Evolutionary conservation across 2,329 filamentous ascomycete genomes (phyloP), one percentile per base, ranked within the genome.

Genomic region (Alternaria postmessia): DNA sequence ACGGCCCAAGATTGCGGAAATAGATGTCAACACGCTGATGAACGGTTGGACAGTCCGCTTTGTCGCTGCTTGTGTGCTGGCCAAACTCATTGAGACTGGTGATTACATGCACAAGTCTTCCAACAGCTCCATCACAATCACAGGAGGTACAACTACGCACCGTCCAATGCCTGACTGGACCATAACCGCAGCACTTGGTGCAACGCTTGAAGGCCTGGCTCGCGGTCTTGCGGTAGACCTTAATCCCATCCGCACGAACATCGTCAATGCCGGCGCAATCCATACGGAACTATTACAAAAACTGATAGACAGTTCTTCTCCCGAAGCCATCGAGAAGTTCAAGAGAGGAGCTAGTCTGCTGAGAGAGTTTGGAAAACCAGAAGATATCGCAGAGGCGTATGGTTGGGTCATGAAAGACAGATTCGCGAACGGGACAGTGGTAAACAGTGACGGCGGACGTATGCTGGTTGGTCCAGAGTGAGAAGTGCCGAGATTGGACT

Each of bases 341-440:
- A 67, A 48, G 62, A 57, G 47, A 52, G 47, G 61, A 34, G 65
- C 61, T 3, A 73, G 66, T 22, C 56, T 79, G 48, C 65, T 65
- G 38, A 60, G 58, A 3, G 57, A 57, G 7, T 62, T 75, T 42
- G 76, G 74, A 2, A 57, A 62, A 30, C 70, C 72, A 5, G 68
- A 69, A 55, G 81, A 83, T 68, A 67, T 79, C 54, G 81, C 80
- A 1, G 81, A 83, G 71, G 75, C 77, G 20, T 83, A 82, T 75
- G 65, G 79, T 4, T 82, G 78, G 65, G 46, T 78, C 9, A 83
- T 83, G 81, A 78, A 75, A 62, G 81, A 82, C 70, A 52, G 65
- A 36, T 81, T 78, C 66, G 72, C 75, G 9, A 81, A 76, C 1
- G 81, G 81, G 1, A 65, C 59, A 11, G 56, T 73, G 28, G 63